phyloP scores from a whole-genome alignment of 208 protist species.

The Trypanosoma caninum region DNA sequence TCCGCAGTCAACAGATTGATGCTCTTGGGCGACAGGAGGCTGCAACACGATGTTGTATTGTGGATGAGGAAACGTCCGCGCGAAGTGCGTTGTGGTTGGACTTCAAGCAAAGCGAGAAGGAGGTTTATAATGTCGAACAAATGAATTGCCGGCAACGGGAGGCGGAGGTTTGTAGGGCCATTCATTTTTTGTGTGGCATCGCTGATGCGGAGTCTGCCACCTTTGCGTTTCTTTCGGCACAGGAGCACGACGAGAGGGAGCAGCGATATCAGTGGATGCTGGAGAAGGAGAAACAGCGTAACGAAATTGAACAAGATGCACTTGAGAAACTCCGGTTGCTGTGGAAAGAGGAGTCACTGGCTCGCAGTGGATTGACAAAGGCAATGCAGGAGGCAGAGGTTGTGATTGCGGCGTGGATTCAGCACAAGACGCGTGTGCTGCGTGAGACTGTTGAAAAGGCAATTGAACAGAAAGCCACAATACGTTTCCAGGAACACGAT shows the following conservation, averaged over 20 bases:
- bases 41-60: constrained; percentile 11
- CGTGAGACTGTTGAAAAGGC: constrained; percentile 24
- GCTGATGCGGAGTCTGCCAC: constrained; percentile 32
- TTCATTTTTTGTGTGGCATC: constrained; percentile 33
- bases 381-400: constrained; percentile 25
- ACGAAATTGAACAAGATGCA: constrained; percentile 12
- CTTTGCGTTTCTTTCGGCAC: constrained; percentile 22
- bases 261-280: constrained; percentile 35
- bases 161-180: constrained; percentile 23
- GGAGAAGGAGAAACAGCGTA: constrained; percentile 23
- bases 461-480: constrained; percentile 12
- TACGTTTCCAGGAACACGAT: constrained; percentile 43
- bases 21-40: constrained; percentile 23
- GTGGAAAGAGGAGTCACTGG: constrained; percentile 32
- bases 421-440: constrained; percentile 28
- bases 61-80: constrained; percentile 18
- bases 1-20: constrained; percentile 22
- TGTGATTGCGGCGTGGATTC: constrained; percentile 28
- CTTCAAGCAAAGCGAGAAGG: constrained; percentile 26
- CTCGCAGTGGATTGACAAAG: constrained; percentile 15
- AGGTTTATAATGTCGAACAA: constrained; percentile 9
- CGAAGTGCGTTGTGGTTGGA: constrained; percentile 32
- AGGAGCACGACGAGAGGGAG: constrained; percentile 41
- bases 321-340: constrained; percentile 12
- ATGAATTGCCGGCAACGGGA: constrained; percentile 16